These are phyloP conservation scores for Wickerhamiella parazyma DNA, from an alignment of 805 yeast genomes.

Conservation along the genomic window DNA sequence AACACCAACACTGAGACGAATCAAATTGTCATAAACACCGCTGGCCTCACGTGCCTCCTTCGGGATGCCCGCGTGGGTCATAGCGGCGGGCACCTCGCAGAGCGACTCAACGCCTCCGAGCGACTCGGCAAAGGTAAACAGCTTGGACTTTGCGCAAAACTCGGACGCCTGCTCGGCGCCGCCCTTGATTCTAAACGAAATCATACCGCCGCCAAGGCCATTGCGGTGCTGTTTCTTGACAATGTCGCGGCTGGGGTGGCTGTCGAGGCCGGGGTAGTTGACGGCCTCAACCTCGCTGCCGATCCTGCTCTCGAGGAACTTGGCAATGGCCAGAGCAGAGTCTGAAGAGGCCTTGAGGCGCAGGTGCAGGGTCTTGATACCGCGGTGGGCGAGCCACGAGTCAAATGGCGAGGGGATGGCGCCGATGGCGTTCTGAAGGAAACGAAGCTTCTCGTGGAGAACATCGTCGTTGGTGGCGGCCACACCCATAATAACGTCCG, in stretches of 20 bases:
- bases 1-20: constrained; percentile 76
- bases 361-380: constrained; percentile 73
- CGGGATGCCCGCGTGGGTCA: constrained; percentile 90
- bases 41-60: constrained; percentile 59
- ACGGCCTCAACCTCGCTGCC: constrained; percentile 47
- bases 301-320: constrained; percentile 33
- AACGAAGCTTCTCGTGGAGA: constrained; percentile 50
- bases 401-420: constrained; percentile 85
- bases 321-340: constrained; percentile 57
- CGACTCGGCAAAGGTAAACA: constrained; percentile 80
- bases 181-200: constrained; percentile 74
- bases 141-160: constrained; percentile 58
- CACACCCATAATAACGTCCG: constrained; percentile 81
- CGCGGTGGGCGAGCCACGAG: constrained; percentile 87
- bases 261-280: constrained; percentile 69
- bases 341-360: constrained; percentile 57
- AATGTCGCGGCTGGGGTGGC: constrained; percentile 49
- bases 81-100: constrained; percentile 76
- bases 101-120: constrained; percentile 82
- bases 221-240: constrained; percentile 68
- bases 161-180: constrained; percentile 64
- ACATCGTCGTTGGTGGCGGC: constrained; percentile 53
- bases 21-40: constrained; percentile 70
- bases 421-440: constrained; percentile 79
- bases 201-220: constrained; percentile 84